Evolutionary conservation across 495 filamentous ascomycete genomes (phyloP).

Genomic region (Penicillium coprophilum): DNA sequence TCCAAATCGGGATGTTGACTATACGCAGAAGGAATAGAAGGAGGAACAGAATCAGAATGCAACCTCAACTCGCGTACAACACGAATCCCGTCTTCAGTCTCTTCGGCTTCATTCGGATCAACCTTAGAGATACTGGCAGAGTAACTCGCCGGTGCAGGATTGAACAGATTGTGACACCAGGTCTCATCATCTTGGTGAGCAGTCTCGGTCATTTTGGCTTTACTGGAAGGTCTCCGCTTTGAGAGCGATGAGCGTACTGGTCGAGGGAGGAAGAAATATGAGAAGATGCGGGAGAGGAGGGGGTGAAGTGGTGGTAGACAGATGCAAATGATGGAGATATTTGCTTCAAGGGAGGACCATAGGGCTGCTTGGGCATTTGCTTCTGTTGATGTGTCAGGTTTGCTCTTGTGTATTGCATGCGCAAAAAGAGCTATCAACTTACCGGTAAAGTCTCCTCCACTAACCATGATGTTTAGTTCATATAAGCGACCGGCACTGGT

Average conservation of each 20-base stretch:
- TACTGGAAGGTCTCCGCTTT: conserved; percentile 13
- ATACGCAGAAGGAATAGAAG: background rate
- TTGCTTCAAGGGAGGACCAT: conserved; percentile 84
- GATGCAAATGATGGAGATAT: conserved; percentile 76
- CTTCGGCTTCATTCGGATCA: conserved; percentile 7
- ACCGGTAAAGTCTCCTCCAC: conserved; percentile 26
- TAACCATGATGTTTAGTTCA: conserved; percentile 22
- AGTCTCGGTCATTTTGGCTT: conserved; percentile 13
- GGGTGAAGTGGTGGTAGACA: conserved; percentile 83
- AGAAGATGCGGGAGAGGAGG: conserved; percentile 69
- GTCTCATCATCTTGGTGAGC: conserved; percentile 16
- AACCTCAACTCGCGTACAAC: conserved; percentile 37
- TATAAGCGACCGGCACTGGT: conserved; percentile 36
- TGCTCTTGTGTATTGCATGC: background rate
- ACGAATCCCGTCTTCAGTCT: conserved; percentile 28
- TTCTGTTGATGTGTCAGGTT: conserved; percentile 19
- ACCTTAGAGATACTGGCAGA: conserved; percentile 29
- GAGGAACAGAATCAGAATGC: conserved; percentile 16
- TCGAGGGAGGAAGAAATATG: conserved; percentile 36
- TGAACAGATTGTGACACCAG: conserved; percentile 28
- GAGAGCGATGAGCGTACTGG: conserved; percentile 19
- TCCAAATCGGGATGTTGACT: conserved; percentile 15
- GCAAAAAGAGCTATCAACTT: background rate
- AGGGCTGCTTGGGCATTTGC: conserved; percentile 50
- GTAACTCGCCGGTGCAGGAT: conserved; percentile 20